Conservation (phyloP, 257 asterid genomes). For the Paraleonurus japonicus region DNA sequence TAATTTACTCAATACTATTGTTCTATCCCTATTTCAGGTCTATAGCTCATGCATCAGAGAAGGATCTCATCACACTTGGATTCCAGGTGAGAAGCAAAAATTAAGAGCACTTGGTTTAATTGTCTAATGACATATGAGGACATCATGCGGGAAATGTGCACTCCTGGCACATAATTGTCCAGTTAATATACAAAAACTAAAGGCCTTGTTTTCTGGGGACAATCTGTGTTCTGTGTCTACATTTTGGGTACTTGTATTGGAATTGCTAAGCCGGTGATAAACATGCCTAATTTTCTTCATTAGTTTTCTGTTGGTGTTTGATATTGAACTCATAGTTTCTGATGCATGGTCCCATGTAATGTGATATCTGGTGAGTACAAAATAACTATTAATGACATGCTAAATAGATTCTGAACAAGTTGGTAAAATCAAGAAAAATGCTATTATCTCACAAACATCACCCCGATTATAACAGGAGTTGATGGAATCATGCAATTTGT, state of each 20-base stretch:
- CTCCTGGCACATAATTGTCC: background rate
- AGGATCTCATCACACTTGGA: conserved; percentile 88
- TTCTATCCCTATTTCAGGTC: conserved; percentile 56
- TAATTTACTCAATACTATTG: conserved; percentile 21
- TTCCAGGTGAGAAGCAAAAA: conserved; percentile 73
- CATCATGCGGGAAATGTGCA: background rate
- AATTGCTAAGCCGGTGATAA: too few species aligned
- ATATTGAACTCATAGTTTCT: too few species aligned
- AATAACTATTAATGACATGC: background rate
- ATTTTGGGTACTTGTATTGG: too few species aligned
- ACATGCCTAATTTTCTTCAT: too few species aligned
- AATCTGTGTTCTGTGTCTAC: conserved; percentile 9
- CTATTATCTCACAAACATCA: background rate
- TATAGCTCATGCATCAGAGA: conserved; percentile 82
- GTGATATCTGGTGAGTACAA: too few species aligned
- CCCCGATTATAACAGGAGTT: background rate
- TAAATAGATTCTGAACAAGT: background rate
- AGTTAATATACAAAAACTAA: conserved; percentile 1
- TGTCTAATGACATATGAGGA: conserved; percentile 10
- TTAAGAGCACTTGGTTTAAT: conserved; percentile 14
- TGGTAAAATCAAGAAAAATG: background rate
- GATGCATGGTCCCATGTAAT: too few species aligned
- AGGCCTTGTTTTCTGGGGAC: background rate
- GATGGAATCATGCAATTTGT: background rate
- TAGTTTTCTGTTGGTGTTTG: background rate